Conservation (phyloP, 352 stramenopile genomes). For the Pythium guiyangense region DNA sequence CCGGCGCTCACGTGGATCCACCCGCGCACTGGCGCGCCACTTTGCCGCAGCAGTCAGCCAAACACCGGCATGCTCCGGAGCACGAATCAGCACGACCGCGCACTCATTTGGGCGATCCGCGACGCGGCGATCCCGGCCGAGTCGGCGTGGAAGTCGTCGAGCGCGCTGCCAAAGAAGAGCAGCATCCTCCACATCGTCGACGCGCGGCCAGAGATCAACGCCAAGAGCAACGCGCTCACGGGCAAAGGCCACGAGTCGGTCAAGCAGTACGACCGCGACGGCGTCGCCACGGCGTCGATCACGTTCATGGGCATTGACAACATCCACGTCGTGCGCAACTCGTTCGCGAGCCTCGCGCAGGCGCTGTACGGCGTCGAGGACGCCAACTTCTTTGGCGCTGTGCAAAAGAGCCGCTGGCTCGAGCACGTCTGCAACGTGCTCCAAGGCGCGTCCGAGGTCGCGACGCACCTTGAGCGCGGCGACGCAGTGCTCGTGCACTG, state of each 20-base stretch:
- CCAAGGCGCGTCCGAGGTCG: slow-evolving; percentile 67
- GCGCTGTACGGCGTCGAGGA: slow-evolving; percentile 83
- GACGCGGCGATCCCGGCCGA: slow-evolving; percentile 67
- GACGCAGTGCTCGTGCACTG: slow-evolving; percentile 81
- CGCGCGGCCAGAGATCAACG: slow-evolving; percentile 87
- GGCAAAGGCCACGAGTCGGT: slow-evolving; percentile 90
- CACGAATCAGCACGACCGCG: slow-evolving; percentile 88
- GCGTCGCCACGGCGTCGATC: slow-evolving; percentile 63
- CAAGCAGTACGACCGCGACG: slow-evolving; percentile 81
- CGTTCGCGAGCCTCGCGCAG: slow-evolving; percentile 60
- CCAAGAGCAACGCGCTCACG: slow-evolving; percentile 85
- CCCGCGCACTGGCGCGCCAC: slow-evolving; percentile 79
- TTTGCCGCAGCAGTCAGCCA: slow-evolving; percentile 94
- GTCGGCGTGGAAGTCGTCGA: slow-evolving; percentile 20
- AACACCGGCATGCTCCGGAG: slow-evolving; percentile 94
- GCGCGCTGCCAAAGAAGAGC: slow-evolving; percentile 54
- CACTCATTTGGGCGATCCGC: slow-evolving; percentile 84
- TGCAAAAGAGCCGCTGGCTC: slow-evolving; percentile 78
- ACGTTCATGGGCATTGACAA: slow-evolving; percentile 15
- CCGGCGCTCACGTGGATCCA: slow-evolving; percentile 90
- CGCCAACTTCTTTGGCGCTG: slow-evolving; percentile 80
- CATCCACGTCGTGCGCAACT: slow-evolving; percentile 75
- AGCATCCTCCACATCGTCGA: slow-evolving; percentile 87
- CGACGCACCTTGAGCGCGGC: slow-evolving; percentile 66
- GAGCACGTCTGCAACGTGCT: slow-evolving; percentile 81